These are phyloP conservation scores for Rhodotorula sp. DNA, from an alignment of 1,284 basidiomycete species.

Conservation along the genomic window DNA sequence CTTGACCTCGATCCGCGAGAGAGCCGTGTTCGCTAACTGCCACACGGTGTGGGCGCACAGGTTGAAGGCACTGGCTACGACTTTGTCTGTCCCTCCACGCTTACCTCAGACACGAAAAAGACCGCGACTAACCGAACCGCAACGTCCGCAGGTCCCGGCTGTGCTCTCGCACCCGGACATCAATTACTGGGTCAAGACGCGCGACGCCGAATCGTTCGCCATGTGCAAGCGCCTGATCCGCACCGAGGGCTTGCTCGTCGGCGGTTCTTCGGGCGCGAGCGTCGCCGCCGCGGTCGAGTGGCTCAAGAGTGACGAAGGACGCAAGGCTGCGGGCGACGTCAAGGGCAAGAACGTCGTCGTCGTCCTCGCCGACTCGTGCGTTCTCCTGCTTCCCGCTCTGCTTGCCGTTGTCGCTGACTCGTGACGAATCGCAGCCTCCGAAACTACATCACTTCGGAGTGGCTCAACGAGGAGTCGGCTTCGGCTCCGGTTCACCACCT, in stretches of 20 bases:
- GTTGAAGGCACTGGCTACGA: conserved; percentile 96
- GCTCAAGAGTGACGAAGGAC: conserved; percentile 69
- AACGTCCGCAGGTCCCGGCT: conserved; percentile 59
- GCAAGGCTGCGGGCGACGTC: conserved; percentile 61
- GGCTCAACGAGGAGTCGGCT: conserved; percentile 40
- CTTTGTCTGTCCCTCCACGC: conserved; percentile 54
- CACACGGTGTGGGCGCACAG: background rate
- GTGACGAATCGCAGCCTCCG: conserved; percentile 64
- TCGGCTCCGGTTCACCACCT: background rate
- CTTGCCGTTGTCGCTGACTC: background rate
- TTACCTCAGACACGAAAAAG: too few relatives aligned
- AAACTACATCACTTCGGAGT: conserved; percentile 88
- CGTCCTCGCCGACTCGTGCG: conserved; percentile 74
- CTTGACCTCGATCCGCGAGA: background rate
- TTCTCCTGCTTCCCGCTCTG: background rate
- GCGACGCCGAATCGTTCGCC: conserved; percentile 75
- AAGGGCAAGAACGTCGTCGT: conserved; percentile 83
- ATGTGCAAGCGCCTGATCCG: conserved; percentile 77
- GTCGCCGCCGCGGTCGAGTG: conserved; percentile 74
- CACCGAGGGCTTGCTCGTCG: conserved; percentile 81
- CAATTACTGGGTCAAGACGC: conserved; percentile 81
- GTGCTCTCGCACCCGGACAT: conserved; percentile 58
- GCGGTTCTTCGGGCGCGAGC: conserved; percentile 85
- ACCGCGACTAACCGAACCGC: background rate
- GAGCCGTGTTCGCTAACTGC: too few relatives aligned